A percentile compares a stretch with the other conserved stretches of the same genome.
phyloP scores from a whole-genome alignment of 1,284 basidiomycete genomes.

The Ganoderma boninense region DNA sequence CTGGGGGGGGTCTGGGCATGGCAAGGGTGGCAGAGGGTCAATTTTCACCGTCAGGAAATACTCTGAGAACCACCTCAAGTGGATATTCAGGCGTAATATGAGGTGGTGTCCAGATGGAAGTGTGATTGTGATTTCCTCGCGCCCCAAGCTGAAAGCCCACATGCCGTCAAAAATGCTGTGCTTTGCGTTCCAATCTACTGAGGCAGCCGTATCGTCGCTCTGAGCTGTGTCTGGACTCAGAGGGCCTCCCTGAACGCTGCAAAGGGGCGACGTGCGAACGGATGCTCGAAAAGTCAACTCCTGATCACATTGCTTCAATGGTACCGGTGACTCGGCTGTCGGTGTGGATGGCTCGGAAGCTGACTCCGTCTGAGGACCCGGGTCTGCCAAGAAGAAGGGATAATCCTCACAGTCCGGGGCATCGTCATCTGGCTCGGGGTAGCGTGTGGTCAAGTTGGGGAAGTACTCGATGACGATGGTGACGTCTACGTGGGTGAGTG shows the following conservation, averaged over 20 bases:
- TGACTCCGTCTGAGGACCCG: no score
- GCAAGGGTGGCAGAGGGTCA: not conserved
- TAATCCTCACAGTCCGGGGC: no score
- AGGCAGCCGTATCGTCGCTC: no score
- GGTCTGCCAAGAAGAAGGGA: no score
- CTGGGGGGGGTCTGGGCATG: no score
- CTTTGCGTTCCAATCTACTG: no score
- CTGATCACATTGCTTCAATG: not conserved
- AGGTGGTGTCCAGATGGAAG: not conserved
- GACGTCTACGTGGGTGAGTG: not conserved
- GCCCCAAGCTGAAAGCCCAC: no score
- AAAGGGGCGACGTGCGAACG: not conserved
- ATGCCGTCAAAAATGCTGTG: no score
- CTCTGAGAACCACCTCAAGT: not conserved
- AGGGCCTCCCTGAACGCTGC: not conserved
- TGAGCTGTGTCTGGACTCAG: no score
- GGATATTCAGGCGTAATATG: not conserved
- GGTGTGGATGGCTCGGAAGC: no score
- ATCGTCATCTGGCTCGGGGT: no score
- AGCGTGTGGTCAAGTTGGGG: not conserved
- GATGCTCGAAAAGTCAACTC: not conserved
- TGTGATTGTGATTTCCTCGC: not conserved
- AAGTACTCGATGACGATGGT: not conserved
- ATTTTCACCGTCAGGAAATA: not conserved
- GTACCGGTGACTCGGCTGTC: no score